A percentile compares a stretch with the other conserved stretches of the same genome.
phyloP scores from a whole-genome alignment of 2,329 filamentous ascomycete genomes.

The Xylariaceae sp. region DNA sequence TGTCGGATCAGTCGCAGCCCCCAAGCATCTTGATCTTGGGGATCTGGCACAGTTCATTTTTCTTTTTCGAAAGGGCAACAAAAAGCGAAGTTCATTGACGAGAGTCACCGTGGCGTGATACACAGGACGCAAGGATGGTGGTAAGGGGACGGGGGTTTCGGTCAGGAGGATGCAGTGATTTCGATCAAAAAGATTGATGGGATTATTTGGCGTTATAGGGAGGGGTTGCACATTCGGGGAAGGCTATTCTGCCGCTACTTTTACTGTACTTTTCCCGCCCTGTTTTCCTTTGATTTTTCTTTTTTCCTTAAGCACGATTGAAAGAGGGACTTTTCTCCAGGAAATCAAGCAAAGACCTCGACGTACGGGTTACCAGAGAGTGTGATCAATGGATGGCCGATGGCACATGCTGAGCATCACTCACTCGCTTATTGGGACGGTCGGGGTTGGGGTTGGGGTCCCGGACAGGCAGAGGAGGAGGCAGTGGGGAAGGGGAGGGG shows the following conservation, averaged over 20 bases:
- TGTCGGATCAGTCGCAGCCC: neutral
- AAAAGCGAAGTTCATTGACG: neutral
- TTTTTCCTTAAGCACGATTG: neutral
- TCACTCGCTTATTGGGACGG: conserved; percentile 11
- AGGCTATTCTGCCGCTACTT: neutral
- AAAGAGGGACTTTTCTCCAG: neutral
- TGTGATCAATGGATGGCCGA: neutral
- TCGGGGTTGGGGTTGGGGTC: neutral
- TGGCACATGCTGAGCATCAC: conserved; percentile 6
- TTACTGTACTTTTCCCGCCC: neutral
- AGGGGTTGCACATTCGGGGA: neutral
- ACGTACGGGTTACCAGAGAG: neutral
- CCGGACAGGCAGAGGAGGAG: neutral
- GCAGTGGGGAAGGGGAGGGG: neutral
- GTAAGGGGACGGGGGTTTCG: neutral
- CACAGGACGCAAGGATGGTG: neutral
- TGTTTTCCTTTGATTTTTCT: neutral
- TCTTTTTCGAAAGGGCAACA: neutral
- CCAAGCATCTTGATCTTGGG: neutral
- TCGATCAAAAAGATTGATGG: conserved; percentile 3
- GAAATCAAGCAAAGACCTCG: neutral
- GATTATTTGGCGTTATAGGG: conserved; percentile 8
- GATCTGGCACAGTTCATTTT: neutral
- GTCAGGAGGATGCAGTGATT: neutral
- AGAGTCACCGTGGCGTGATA: neutral